Conservation (phyloP, 257 asterid species). For the Cruciata laevipes region DNA sequence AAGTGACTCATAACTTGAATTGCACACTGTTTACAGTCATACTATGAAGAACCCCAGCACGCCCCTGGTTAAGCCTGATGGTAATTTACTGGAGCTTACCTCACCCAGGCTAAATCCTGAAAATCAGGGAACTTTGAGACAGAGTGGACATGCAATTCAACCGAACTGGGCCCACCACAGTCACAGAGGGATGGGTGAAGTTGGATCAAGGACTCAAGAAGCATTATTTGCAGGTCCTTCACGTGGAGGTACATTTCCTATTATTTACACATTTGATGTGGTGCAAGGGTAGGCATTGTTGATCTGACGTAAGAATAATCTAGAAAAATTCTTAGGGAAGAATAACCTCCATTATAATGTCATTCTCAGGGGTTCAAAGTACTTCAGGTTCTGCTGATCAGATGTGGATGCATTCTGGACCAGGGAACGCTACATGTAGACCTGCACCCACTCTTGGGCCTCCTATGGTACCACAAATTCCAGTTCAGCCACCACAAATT, state of each 20-base stretch:
- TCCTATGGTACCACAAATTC: constrained; percentile 48
- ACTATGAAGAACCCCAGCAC: constrained; percentile 34
- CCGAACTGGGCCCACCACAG: constrained; percentile 46
- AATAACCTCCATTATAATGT: background rate
- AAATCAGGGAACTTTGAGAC: constrained; percentile 43
- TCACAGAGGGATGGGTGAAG: constrained; percentile 44
- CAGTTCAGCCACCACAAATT: constrained; percentile 52
- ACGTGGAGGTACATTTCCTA: constrained; percentile 22
- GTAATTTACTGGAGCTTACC: constrained; percentile 43
- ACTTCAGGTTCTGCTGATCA: constrained; percentile 27
- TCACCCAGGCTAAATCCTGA: constrained; percentile 72
- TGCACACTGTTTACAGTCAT: constrained; percentile 37
- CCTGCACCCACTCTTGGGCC: constrained; percentile 41
- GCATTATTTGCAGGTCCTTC: constrained; percentile 24
- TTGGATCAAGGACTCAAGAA: constrained; percentile 29
- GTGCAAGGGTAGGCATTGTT: background rate
- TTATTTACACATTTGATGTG: background rate
- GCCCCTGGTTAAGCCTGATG: constrained; percentile 43
- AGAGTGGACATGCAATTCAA: constrained; percentile 44
- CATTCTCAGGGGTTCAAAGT: constrained; percentile 21
- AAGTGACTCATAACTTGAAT: background rate
- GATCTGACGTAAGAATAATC: background rate
- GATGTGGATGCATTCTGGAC: constrained; percentile 43
- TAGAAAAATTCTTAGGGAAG: background rate
- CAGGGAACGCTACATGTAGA: constrained; percentile 36